Evolutionary conservation across 2,329 filamentous ascomycete species (phyloP).

Genomic region (Monosporascus sp.): DNA sequence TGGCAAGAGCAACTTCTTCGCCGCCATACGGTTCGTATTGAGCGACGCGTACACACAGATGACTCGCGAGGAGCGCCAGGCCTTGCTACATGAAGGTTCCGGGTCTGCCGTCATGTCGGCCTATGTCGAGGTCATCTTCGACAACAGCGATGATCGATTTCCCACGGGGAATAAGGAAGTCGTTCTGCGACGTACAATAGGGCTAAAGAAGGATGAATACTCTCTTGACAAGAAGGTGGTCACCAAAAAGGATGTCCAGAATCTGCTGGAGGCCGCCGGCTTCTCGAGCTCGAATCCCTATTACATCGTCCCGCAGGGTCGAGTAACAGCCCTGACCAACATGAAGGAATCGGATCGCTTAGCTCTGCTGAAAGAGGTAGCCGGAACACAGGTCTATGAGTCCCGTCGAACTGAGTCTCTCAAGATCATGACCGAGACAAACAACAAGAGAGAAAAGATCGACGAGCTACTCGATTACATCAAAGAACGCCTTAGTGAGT

Average conservation of each 20-base stretch:
- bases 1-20: slow-evolving; percentile 99
- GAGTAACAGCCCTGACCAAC: slow-evolving; percentile 92
- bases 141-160: slow-evolving; percentile 94
- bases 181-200: slow-evolving; percentile 87
- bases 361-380: slow-evolving; percentile 92
- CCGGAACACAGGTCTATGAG: slow-evolving; percentile 95
- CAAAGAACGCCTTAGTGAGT: slow-evolving; percentile 78
- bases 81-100: slow-evolving; percentile 94
- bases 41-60: slow-evolving; percentile 97
- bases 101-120: slow-evolving; percentile 98
- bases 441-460: slow-evolving; percentile 90
- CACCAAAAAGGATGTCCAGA: slow-evolving; percentile 90
- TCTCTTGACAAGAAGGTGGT: slow-evolving; percentile 95
- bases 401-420: slow-evolving; percentile 83
- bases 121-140: slow-evolving; percentile 99
- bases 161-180: slow-evolving; percentile 89
- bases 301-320: slow-evolving; percentile 97
- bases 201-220: slow-evolving; percentile 97
- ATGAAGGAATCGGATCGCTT: slow-evolving; percentile 96
- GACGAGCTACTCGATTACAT: slow-evolving; percentile 90
- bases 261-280: slow-evolving; percentile 89
- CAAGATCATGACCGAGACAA: slow-evolving; percentile 96
- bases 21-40: slow-evolving; percentile 95
- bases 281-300: slow-evolving; percentile 98
- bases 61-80: slow-evolving; percentile 91